Evolutionary conservation across 441 rosid species (phyloP).

Genomic region (Biscutella laevigata): DNA sequence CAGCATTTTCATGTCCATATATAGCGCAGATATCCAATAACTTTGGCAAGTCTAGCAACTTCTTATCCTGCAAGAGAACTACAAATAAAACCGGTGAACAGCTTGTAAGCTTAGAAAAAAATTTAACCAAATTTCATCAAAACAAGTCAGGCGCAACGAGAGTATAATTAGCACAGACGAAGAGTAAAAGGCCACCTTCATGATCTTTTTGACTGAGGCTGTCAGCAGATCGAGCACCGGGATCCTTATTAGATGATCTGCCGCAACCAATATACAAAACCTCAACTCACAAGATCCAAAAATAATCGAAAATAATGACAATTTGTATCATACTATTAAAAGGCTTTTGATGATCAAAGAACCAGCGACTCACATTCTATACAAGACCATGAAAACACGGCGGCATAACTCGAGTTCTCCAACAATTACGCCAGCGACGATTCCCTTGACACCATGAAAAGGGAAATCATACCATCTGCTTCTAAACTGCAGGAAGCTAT

Average conservation of each 20-base stretch:
- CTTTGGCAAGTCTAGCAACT: slow-evolving; percentile 86
- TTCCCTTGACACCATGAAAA: slow-evolving; percentile 73
- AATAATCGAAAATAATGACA: too few species aligned
- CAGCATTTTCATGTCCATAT: slow-evolving; percentile 88
- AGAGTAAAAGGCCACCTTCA: slow-evolving; percentile 55
- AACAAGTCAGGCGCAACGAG: neutral
- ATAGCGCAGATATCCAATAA: slow-evolving; percentile 87
- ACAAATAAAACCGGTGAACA: slow-evolving; percentile 41
- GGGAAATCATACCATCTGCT: slow-evolving; percentile 98
- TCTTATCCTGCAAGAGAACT: slow-evolving; percentile 92
- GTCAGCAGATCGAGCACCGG: slow-evolving; percentile 71
- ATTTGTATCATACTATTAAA: too few species aligned
- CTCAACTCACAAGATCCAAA: slow-evolving; percentile 13
- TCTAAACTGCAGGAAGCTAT: slow-evolving; percentile 72
- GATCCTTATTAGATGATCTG: slow-evolving; percentile 93
- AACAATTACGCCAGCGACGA: slow-evolving; percentile 78
- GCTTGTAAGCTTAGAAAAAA: slow-evolving; percentile 19
- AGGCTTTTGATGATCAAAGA: too few species aligned
- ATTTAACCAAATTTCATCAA: neutral
- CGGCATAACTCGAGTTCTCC: slow-evolving; percentile 76
- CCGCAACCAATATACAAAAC: slow-evolving; percentile 14
- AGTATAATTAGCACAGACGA: slow-evolving; percentile 34
- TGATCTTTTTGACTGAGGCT: slow-evolving; percentile 69
- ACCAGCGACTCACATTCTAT: slow-evolving; percentile 64
- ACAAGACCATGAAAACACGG: slow-evolving; percentile 81